A percentile compares a stretch with the other conserved stretches of the same genome.
Conservation (phyloP, 2,329 filamentous ascomycete species). For the Alternaria arborescens region DNA sequence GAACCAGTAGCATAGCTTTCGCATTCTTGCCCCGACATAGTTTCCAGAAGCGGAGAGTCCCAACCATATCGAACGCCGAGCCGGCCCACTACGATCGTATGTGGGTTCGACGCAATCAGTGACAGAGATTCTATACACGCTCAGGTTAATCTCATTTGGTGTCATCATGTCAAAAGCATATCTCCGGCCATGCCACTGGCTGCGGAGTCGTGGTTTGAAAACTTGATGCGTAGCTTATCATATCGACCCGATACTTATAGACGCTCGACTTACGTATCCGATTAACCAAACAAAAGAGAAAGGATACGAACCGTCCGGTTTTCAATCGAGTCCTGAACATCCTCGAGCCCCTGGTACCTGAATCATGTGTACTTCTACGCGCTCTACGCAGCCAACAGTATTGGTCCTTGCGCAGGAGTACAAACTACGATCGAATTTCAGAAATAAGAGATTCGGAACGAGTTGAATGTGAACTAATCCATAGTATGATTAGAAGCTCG, state of each 20-base stretch:
- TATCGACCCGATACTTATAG: background rate
- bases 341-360: background rate
- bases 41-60: background rate
- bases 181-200: background rate
- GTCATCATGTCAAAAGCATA: background rate
- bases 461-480: background rate
- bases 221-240: background rate
- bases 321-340: background rate
- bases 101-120: background rate
- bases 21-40: background rate
- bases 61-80: background rate
- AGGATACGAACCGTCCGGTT: background rate
- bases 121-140: background rate
- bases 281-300: background rate
- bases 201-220: background rate
- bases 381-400: background rate
- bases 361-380: no score
- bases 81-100: background rate
- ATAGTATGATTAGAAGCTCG: background rate
- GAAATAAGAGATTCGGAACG: no score
- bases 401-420: background rate
- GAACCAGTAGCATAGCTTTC: background rate
- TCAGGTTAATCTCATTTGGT: background rate
- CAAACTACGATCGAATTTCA: background rate
- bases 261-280: background rate